Evolutionary conservation across 2,329 filamentous ascomycete genomes (phyloP).

Genomic region (Xylaria sp.): DNA sequence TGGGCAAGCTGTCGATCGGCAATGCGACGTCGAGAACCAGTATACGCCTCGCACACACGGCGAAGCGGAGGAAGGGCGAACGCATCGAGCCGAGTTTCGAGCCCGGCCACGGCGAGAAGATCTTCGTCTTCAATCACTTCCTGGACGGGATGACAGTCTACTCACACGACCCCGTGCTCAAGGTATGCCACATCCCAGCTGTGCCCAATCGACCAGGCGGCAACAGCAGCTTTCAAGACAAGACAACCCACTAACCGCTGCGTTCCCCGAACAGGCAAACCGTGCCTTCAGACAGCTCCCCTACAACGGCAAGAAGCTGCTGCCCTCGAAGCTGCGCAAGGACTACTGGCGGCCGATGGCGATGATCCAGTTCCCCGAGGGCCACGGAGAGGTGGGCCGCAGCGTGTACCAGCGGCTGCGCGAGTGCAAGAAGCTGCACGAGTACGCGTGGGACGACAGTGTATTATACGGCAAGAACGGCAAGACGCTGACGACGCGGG

Average conservation of each 20-base stretch:
- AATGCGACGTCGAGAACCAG: conserved; percentile 43
- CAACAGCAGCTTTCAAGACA: background rate
- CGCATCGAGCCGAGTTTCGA: conserved; percentile 31
- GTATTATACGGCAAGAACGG: conserved; percentile 48
- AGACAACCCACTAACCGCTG: conserved; percentile 5
- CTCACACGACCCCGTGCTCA: conserved; percentile 52
- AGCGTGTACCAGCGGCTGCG: conserved; percentile 67
- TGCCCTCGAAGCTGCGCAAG: conserved; percentile 66
- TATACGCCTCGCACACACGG: conserved; percentile 45
- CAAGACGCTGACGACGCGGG: conserved; percentile 41
- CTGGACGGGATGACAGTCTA: conserved; percentile 58
- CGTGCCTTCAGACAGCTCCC: conserved; percentile 45
- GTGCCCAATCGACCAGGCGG: conserved; percentile 27
- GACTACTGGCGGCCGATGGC: conserved; percentile 71
- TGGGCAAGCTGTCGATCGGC: conserved; percentile 49
- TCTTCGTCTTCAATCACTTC: conserved; percentile 61
- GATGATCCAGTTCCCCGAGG: conserved; percentile 61
- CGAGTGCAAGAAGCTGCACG: conserved; percentile 67
- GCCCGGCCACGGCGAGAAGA: conserved; percentile 59
- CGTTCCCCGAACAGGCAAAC: conserved; percentile 27
- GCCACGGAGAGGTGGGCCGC: conserved; percentile 59
- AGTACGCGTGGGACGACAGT: conserved; percentile 63
- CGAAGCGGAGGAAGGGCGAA: conserved; percentile 29
- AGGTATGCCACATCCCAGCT: conserved; percentile 54
- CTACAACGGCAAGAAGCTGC: conserved; percentile 71